These are phyloP conservation scores for Nematocida homosporus DNA, from an alignment of 371 early-diverging fungal species.

Conservation along the genomic window DNA sequence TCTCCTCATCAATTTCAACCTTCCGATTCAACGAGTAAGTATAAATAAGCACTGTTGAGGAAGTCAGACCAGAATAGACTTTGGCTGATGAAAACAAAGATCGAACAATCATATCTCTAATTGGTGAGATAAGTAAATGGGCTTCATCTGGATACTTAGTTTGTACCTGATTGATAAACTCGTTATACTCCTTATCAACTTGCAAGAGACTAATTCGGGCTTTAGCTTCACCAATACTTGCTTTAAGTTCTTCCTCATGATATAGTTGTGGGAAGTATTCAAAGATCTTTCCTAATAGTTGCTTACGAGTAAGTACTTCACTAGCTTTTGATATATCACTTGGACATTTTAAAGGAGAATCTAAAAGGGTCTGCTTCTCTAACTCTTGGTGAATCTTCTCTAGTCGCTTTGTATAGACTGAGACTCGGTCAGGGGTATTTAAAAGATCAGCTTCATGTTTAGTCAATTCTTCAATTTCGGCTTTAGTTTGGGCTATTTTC, in stretches of 20 bases:
- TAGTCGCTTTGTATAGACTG: constrained; percentile 19
- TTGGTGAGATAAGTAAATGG: not conserved
- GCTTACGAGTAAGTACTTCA: constrained; percentile 9
- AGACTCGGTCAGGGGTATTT: not conserved
- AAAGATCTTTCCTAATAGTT: constrained; percentile 17
- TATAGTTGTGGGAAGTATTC: constrained; percentile 37
- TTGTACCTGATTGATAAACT: not conserved
- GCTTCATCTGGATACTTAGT: constrained; percentile 24
- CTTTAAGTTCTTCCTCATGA: constrained; percentile 1
- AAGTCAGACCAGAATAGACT: not conserved
- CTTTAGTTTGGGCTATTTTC: constrained; percentile 16
- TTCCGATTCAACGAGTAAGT: constrained; percentile 15
- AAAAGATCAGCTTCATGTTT: constrained; percentile 12
- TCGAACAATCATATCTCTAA: not conserved
- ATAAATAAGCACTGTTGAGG: not conserved
- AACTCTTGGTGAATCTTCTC: constrained; percentile 35
- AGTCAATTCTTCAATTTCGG: constrained; percentile 25
- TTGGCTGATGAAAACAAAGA: not conserved
- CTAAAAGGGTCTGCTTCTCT: constrained; percentile 27
- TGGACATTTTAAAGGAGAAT: not conserved
- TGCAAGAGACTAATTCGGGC: constrained; percentile 2
- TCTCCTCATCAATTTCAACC: not conserved
- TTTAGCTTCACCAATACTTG: not conserved
- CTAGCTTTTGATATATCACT: constrained; percentile 3
- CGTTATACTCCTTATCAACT: constrained; percentile 12